Evolutionary conservation across 2,329 filamentous ascomycete species (phyloP), one percentile per base, ranked within the genome.

Genomic region (Metarhizium humberi): DNA sequence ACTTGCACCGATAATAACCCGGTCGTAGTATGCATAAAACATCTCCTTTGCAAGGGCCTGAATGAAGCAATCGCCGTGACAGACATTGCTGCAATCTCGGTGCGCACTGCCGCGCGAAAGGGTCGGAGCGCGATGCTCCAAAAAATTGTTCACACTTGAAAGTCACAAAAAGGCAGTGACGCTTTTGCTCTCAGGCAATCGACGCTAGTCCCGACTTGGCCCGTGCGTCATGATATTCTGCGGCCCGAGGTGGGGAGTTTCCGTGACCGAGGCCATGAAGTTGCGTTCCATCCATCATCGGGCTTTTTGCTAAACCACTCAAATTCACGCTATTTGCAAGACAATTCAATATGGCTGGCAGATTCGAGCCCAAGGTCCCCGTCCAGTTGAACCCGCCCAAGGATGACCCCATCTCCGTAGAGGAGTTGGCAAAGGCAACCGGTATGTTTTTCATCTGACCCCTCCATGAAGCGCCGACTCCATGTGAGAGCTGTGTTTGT

Each of bases 301-400:
- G 38, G 18, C 14, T 18, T 6, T 20, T 34, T 48, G 34, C 40
- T 18, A 32, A 52, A 48, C 43, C 53, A 43, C 53, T 55, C 36
- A 45, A 8, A 42, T 14, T 55, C 45, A 29, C 50, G 6, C n/a
- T 16, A 54, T 43, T 54, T 40, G n/a, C 8, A n/a, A 53, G 20
- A 42, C 25, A 20, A 42, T 36, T 4, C 13, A 52, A 40, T 59
- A 85, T 84, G 81, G 69, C 78, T 58, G 80, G 78, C 60, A 86
- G 81, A 63, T 95, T 95, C 64, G 86, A 88, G 68, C 90, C 90
- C 47, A 95, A 94, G 72, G 75, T 76, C 32, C 80, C 88, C 3
- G 86, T 94, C 57, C 74, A 85, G 56, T 82, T 99, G 57, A 78
- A 87, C 56, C 86, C 90, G 42, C 94, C 94, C 14, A 97, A 95